A percentile compares a stretch with the other conserved stretches of the same genome.
Evolutionary conservation across 441 rosid genomes (phyloP).

Genomic region (Capsella rubella): DNA sequence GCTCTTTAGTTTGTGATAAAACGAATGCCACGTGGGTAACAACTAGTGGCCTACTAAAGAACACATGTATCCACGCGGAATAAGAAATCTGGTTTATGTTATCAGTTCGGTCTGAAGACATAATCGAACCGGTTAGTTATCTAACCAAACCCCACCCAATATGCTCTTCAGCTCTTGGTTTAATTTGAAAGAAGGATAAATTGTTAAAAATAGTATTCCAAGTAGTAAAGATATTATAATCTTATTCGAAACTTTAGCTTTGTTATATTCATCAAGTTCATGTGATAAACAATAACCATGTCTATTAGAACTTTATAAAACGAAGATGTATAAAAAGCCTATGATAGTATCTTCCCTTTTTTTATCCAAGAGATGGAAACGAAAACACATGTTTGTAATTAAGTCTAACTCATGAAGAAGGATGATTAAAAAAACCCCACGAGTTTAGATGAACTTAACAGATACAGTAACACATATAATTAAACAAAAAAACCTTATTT

Average conservation of each 20-base stretch:
- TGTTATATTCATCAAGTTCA: background rate
- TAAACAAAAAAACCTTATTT: conserved; percentile 3
- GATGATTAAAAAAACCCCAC: background rate
- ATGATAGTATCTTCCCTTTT: background rate
- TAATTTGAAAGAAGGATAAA: background rate
- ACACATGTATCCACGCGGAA: conserved; percentile 30
- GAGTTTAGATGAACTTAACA: conserved; percentile 30
- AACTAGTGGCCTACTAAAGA: conserved; percentile 35
- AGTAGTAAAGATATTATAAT: too few relatives aligned
- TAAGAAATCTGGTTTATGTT: conserved; percentile 29
- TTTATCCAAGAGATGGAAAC: conserved; percentile 16
- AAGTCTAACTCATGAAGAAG: conserved; percentile 18
- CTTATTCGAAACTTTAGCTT: too few relatives aligned
- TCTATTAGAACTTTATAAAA: background rate
- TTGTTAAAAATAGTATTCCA: too few relatives aligned
- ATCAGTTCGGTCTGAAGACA: conserved; percentile 1
- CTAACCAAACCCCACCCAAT: conserved; percentile 12
- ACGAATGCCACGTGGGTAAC: conserved; percentile 33
- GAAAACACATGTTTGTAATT: conserved; percentile 1
- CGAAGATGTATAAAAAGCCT: background rate
- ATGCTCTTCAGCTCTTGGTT: background rate
- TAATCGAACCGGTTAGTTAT: conserved; percentile 15
- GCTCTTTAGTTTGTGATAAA: conserved; percentile 40
- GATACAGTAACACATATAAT: background rate
- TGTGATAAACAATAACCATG: background rate